phyloP scores from a whole-genome alignment of 2,329 filamentous ascomycete genomes.

The Ascochyta lentis region DNA sequence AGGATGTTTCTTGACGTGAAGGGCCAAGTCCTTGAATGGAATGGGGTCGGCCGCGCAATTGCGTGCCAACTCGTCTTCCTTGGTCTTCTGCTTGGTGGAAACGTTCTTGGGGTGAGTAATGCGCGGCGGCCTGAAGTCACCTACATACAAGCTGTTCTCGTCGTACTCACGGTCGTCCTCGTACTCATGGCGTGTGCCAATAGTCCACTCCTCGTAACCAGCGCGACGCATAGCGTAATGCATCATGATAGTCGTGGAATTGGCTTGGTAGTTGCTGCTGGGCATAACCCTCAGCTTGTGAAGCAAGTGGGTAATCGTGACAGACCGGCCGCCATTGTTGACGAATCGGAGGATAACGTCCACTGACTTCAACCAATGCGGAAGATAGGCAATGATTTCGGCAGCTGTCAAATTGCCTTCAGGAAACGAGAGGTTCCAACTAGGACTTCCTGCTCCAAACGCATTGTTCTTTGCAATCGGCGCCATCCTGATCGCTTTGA shows the following conservation, averaged over 20 bases:
- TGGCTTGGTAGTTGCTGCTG: constrained; percentile 6
- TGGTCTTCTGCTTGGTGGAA: constrained; percentile 1
- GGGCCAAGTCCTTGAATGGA: constrained; percentile 33
- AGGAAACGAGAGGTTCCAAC: constrained; percentile 34
- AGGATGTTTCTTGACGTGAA: constrained; percentile 31
- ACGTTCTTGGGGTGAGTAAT: constrained; percentile 20
- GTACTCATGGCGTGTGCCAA: constrained; percentile 16
- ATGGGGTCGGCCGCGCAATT: constrained; percentile 20
- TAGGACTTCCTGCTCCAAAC: constrained; percentile 27
- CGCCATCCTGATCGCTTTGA: constrained; percentile 8
- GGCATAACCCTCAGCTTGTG: constrained; percentile 13
- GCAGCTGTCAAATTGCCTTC: constrained; percentile 33
- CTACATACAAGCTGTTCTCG: constrained; percentile 23
- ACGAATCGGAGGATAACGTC: constrained; percentile 36
- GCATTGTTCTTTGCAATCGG: constrained; percentile 27
- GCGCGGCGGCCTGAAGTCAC: constrained; percentile 28
- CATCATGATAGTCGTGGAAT: constrained; percentile 32
- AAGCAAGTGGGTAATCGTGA: constrained; percentile 3
- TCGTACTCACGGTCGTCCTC: constrained; percentile 6
- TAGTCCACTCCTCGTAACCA: constrained; percentile 21
- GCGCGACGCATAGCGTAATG: constrained; percentile 29
- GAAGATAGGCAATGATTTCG: constrained; percentile 35
- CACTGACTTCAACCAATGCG: constrained; percentile 33
- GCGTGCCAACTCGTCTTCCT: background rate
- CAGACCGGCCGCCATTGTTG: constrained; percentile 22